Conservation (phyloP, 1,284 basidiomycete genomes). For the Apiotrichum akiyoshidainum region DNA sequence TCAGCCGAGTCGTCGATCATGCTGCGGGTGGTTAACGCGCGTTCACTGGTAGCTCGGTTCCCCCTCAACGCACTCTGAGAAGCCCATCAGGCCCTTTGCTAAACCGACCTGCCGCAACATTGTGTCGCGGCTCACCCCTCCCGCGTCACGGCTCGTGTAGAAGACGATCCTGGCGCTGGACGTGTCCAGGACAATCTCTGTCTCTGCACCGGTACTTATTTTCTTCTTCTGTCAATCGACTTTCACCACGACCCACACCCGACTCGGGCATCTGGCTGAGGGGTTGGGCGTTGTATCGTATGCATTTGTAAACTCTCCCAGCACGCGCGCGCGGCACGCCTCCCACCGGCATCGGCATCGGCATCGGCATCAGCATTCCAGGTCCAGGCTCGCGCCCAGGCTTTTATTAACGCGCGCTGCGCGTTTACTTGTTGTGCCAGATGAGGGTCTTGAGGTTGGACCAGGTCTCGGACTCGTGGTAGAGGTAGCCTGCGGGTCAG, state of each 20-base stretch:
- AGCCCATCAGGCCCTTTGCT: slow-evolving; percentile 45
- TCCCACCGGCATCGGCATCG: too few species aligned
- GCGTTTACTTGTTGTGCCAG: slow-evolving; percentile 68
- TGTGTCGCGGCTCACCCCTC: slow-evolving; percentile 38
- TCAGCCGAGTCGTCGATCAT: slow-evolving; percentile 25
- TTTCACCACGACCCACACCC: slow-evolving; percentile 5
- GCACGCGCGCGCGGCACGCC: too few species aligned
- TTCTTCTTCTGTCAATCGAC: too few species aligned
- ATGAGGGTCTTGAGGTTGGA: slow-evolving; percentile 64
- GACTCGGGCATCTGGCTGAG: neutral
- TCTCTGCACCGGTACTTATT: too few species aligned
- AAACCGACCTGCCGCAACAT: slow-evolving; percentile 47
- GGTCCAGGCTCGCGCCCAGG: too few species aligned
- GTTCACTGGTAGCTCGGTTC: neutral
- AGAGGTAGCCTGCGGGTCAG: slow-evolving; percentile 58
- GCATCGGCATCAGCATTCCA: too few species aligned
- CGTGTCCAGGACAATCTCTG: too few species aligned
- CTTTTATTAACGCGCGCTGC: too few species aligned
- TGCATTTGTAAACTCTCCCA: slow-evolving; percentile 4
- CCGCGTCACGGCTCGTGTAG: slow-evolving; percentile 39
- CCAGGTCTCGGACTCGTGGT: slow-evolving; percentile 75
- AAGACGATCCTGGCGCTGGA: too few species aligned
- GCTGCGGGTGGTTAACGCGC: slow-evolving; percentile 14
- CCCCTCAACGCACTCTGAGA: slow-evolving; percentile 31
- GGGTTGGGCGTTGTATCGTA: slow-evolving; percentile 4